These are phyloP conservation scores for Meripilus lineatus DNA, from an alignment of 1,284 basidiomycete genomes.

Conservation along the genomic window DNA sequence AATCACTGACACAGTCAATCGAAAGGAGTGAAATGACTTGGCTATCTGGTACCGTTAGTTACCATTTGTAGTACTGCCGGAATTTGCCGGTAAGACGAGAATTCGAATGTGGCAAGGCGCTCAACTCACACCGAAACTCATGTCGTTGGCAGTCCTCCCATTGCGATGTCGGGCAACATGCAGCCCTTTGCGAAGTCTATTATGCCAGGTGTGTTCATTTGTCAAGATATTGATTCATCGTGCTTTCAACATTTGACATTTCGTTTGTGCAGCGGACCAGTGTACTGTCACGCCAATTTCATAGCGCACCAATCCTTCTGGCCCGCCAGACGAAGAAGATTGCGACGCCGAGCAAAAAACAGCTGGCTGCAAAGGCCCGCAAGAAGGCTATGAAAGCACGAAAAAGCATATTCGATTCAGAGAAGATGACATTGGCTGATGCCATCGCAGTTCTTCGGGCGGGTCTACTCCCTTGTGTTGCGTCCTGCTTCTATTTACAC, in stretches of 20 bases:
- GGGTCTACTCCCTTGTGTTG: slow-evolving; percentile 31
- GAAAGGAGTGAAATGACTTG: too few species aligned
- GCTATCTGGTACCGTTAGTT: too few species aligned
- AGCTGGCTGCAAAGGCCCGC: slow-evolving; percentile 51
- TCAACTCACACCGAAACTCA: slow-evolving; percentile 9
- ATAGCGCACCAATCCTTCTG: slow-evolving; percentile 39
- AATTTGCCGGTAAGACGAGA: neutral
- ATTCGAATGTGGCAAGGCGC: neutral
- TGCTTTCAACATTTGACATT: too few species aligned
- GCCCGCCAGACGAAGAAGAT: slow-evolving; percentile 46
- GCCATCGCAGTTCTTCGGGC: slow-evolving; percentile 69
- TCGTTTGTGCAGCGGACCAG: slow-evolving; percentile 2
- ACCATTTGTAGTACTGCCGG: neutral
- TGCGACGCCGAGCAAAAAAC: slow-evolving; percentile 56
- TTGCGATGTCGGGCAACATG: slow-evolving; percentile 18
- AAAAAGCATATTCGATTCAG: slow-evolving; percentile 46
- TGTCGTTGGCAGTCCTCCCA: slow-evolving; percentile 20
- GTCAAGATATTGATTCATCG: too few species aligned
- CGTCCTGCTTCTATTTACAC: neutral
- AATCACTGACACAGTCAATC: too few species aligned
- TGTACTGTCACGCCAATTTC: slow-evolving; percentile 39
- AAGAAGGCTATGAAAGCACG: slow-evolving; percentile 41
- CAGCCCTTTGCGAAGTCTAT: slow-evolving; percentile 5
- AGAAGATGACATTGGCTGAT: slow-evolving; percentile 58
- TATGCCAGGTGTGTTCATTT: too few species aligned